These are phyloP conservation scores for Aurantiochytrium sp. DNA, from an alignment of 108 stramenopile species.

Conservation along the genomic window DNA sequence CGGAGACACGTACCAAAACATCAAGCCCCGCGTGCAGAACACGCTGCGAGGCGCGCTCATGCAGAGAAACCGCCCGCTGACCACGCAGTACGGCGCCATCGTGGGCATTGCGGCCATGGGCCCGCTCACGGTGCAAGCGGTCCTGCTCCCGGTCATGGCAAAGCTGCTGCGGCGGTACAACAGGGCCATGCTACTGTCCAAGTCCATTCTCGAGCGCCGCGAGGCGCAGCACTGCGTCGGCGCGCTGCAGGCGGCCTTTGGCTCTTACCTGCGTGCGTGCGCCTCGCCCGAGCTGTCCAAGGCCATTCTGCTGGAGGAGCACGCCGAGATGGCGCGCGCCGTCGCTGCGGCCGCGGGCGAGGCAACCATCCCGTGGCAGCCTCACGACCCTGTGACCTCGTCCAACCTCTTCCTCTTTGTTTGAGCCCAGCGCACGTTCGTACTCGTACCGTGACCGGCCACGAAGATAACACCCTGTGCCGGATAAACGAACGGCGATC, in stretches of 20 bases:
- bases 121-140: slow-evolving; percentile 23
- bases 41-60: neutral
- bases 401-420: neutral
- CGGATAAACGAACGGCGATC: too few relatives aligned
- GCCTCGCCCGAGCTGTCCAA: neutral
- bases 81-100: slow-evolving; percentile 25
- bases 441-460: neutral
- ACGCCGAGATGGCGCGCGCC: neutral
- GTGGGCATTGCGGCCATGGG: slow-evolving; percentile 30
- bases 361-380: neutral
- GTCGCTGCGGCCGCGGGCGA: slow-evolving; percentile 4
- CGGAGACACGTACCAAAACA: slow-evolving; percentile 13
- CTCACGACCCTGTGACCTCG: neutral
- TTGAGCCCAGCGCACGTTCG: neutral
- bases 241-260: slow-evolving; percentile 11
- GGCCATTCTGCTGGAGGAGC: slow-evolving; percentile 23
- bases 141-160: neutral
- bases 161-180: neutral
- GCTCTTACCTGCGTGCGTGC: neutral
- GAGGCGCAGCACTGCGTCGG: slow-evolving; percentile 15
- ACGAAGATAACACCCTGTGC: too few relatives aligned
- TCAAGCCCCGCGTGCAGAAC: neutral
- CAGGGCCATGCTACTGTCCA: neutral
- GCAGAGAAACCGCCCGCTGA: neutral
- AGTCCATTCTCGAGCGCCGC: neutral